Evolutionary conservation across 495 filamentous ascomycete species (phyloP).

Genomic region (Penicillium coffeae): DNA sequence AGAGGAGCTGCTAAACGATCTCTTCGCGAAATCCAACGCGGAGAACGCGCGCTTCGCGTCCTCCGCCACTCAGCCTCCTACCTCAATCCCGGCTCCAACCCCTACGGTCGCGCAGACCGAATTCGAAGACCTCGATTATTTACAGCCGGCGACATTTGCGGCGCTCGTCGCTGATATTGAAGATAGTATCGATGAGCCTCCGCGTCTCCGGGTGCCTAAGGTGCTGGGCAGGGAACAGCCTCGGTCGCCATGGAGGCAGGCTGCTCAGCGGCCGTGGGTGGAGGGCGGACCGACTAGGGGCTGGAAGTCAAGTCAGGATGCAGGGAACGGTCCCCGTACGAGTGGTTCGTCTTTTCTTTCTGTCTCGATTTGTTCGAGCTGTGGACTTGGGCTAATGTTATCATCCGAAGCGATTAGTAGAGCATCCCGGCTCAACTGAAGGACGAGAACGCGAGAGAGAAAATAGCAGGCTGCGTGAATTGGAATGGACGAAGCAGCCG

Average conservation of each 20-base stretch:
- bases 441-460: conserved; percentile 41
- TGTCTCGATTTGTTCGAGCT: not conserved
- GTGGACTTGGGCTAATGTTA: conserved; percentile 45
- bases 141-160: conserved; percentile 10
- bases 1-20: conserved; percentile 44
- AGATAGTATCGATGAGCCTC: conserved; percentile 29
- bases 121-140: conserved; percentile 2
- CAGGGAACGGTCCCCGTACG: conserved; percentile 29
- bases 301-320: conserved; percentile 20
- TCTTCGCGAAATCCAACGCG: conserved; percentile 36
- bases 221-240: conserved; percentile 39
- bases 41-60: conserved; percentile 21
- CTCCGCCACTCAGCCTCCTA: conserved; percentile 12
- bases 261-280: conserved; percentile 11
- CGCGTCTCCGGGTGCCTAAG: conserved; percentile 35
- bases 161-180: conserved; percentile 31
- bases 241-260: conserved; percentile 31
- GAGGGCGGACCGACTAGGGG: conserved; percentile 6
- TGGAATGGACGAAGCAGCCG: conserved; percentile 23
- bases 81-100: conserved; percentile 6
- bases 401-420: conserved; percentile 63
- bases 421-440: conserved; percentile 44
- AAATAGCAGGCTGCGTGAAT: conserved; percentile 22
- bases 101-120: conserved; percentile 5
- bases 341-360: conserved; percentile 28